Base-by-base conservation (phyloP, 495 filamentous ascomycete species). In the Podospora didyma region DNA sequence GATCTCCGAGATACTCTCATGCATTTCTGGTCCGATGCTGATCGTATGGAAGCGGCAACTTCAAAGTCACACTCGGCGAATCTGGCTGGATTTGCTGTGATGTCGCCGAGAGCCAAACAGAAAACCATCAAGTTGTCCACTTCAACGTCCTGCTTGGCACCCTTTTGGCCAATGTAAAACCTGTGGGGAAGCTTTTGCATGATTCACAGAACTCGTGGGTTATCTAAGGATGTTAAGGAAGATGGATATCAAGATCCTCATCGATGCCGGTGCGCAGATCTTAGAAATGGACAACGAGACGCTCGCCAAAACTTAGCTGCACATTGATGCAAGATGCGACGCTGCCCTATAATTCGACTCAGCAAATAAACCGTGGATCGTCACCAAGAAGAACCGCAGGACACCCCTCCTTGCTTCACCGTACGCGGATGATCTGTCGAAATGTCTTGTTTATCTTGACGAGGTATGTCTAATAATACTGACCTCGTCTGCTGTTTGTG, bases 211-310 rank as follows among this genome's bases (percentile, higher is more conserved):
- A 73, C 31, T 62, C 63, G 7, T n/a, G 47, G 0, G 56, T 68
- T 2, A 61, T 83, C 6, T 64, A 71, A 28, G 64, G 73, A 64
- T 59, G 49, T 52, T 82, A 12, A 23, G 49, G 4, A 14, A 24
- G 2, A 55, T 51, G 26, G 31, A 50, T 0, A 79, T 82, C 44
- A 58, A 71, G 2, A 61, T 82, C 1, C 63, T 83, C 1, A 81
- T 63, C n/a, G 79, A 82, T 56, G 78, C 75, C 1, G 79, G 79
- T 1, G 79, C 79, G 0, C 71, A 75, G 6, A 76, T 79, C 31
- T 65, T 82, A 0, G 74, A 80, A 42, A 75, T 73, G 63, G 59
- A 67, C 23, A 77, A 77, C 44, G 48, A 60, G 1, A 58, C 49
- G 2, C 64, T 86, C 1, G 80, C 63, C 0, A 65, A 60, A 10